phyloP scores from a whole-genome alignment of 495 filamentous ascomycete species.

The Talaromyces adpressus region DNA sequence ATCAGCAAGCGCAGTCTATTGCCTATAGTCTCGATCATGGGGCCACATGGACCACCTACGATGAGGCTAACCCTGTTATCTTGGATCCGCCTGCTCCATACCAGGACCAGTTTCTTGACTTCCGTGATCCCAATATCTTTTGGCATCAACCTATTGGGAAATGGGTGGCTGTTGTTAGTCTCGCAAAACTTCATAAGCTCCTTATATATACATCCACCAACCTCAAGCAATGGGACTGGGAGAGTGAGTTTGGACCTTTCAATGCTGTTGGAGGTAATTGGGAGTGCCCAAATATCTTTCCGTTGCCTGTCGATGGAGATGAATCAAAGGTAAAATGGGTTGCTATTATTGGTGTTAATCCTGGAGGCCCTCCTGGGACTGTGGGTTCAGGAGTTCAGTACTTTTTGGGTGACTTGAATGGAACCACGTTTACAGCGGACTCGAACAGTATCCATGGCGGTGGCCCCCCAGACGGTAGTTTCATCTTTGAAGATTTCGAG shows the following conservation, averaged over 20 bases:
- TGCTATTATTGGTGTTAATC: conserved; percentile 45
- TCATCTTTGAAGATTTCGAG: conserved; percentile 2
- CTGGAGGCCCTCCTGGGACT: conserved; percentile 46
- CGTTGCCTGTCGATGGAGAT: conserved; percentile 22
- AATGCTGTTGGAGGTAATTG: conserved; percentile 49
- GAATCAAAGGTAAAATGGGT: conserved; percentile 36
- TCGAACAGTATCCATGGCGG: conserved; percentile 10
- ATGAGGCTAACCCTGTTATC: conserved; percentile 47
- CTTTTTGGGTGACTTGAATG: conserved; percentile 31
- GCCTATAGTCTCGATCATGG: conserved; percentile 51
- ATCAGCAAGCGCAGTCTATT: conserved; percentile 46
- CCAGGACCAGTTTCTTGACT: conserved; percentile 27
- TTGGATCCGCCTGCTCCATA: conserved; percentile 27
- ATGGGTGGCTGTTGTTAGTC: conserved; percentile 45
- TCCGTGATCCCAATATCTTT: conserved; percentile 54
- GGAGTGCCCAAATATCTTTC: conserved; percentile 50
- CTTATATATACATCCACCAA: conserved; percentile 46
- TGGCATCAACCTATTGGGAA: conserved; percentile 37
- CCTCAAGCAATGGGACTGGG: conserved; percentile 45
- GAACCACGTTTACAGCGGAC: conserved; percentile 24
- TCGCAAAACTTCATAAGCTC: conserved; percentile 43
- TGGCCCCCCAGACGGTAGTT: conserved; percentile 1
- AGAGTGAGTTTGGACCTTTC: conserved; percentile 46
- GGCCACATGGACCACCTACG: conserved; percentile 42
- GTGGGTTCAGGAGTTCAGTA: conserved; percentile 35